Base-by-base conservation (phyloP, 148 eudicot species). In the Pharnaceum exiguum region DNA sequence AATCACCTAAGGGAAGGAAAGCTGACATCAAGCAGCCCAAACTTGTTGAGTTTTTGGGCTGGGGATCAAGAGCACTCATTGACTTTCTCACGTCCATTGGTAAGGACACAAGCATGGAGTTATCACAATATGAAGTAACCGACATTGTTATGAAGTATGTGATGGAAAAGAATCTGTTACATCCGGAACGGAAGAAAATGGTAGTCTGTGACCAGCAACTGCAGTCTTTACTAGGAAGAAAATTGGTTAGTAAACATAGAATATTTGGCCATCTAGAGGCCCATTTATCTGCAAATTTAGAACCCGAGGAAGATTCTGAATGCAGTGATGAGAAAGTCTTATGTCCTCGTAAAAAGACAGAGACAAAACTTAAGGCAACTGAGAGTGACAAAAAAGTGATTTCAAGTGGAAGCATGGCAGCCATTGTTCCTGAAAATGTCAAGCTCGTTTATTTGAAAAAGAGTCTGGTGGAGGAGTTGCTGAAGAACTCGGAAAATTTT, bases 1-100 rank as follows among this genome's bases (percentile, higher is more conserved):
- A 57, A 45, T 26, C 19, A 15, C 37, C 21, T 7, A 43, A 35
- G 38, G 62, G 49, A 49, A 59, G 40, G 44, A 51, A 35, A 49
- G 12, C 19, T 0, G 48, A 51, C 16, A 29, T n/a, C 24, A 7
- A 22, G 15, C 50, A 54, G 40, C 37, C 62, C 54, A 61, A 61
- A n/a, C 31, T 16, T 55, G 60, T 47, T 17, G 74, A 70, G 37
- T 70, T 62, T 28, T 0, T 38, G 10, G 63, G 68, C 33, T 70
- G 74, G 74, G 63, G 68, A 56, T 70, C 74, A 32, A 63, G 33
- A 26, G 27, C 52, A 3, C 68, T 63, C 11, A 35, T 63, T 24
- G 53, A 63, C 1, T 70, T 70, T 49, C 62, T 70, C 13, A 28
- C 28, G 10, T 40, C 46, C 31, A 18, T 56, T 22, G 59, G 37